A percentile compares a stretch with the other conserved stretches of the same genome.
These are phyloP conservation scores for Diaporthe aspalathi DNA, from an alignment of 2,329 filamentous ascomycete genomes.

Conservation along the genomic window DNA sequence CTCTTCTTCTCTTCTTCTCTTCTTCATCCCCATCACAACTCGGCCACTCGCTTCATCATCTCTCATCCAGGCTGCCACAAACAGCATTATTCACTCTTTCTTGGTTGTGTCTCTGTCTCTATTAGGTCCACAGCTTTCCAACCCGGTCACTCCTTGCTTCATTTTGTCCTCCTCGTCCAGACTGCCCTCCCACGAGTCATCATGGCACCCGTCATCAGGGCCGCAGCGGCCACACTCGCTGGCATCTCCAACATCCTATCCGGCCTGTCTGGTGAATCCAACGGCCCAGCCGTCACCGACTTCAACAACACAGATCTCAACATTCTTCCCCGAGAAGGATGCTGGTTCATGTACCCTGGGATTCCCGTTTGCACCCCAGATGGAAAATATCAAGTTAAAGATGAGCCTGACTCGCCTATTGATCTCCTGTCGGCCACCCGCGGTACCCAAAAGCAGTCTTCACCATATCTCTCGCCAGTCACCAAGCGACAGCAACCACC, in stretches of 20 bases:
- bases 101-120: constrained; percentile 28
- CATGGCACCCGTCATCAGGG: constrained; percentile 34
- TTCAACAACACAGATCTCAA: constrained; percentile 27
- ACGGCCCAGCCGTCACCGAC: not conserved
- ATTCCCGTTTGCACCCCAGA: too few relatives aligned
- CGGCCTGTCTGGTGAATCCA: not conserved
- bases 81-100: constrained; percentile 7
- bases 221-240: constrained; percentile 13
- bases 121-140: not conserved
- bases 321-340: too few relatives aligned
- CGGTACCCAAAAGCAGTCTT: too few relatives aligned
- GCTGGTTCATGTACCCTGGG: too few relatives aligned
- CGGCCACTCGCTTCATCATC: constrained; percentile 28
- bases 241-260: not conserved
- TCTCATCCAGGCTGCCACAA: constrained; percentile 22
- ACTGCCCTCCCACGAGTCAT: constrained; percentile 8
- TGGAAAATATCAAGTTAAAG: too few relatives aligned
- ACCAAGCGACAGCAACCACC: too few relatives aligned
- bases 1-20: not conserved
- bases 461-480: not conserved
- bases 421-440: not conserved
- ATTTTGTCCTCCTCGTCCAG: not conserved
- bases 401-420: too few relatives aligned
- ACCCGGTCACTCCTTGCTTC: not conserved
- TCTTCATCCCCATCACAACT: constrained; percentile 19